Base-by-base conservation (phyloP, 768 basidiomycete genomes). In the Cyclocybe aegerita region DNA sequence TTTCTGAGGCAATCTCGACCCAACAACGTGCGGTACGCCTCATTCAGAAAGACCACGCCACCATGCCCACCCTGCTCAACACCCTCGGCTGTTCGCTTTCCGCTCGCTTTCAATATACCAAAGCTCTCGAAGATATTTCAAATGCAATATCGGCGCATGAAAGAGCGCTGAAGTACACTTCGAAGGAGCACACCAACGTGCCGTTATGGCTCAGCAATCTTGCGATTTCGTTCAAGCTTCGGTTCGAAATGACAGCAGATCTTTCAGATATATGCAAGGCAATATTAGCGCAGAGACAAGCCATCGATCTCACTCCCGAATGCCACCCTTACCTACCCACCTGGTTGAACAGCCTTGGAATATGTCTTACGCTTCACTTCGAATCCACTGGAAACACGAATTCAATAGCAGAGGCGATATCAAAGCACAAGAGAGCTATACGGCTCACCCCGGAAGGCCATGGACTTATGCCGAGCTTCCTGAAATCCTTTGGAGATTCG, bases 161-260 rank as follows among this genome's bases (percentile, higher is more conserved):
- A 15, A 37, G 7, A 37, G 36, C 36, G 36, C 11, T 37, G 11
- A 4, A 11, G 11, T 15, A 4, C 11, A 37, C 36, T 37, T 15
- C 36, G 11, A 37, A 37, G 15, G 36, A 23, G 3, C 23, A 23
- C 5, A 15, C 36, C 36, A 37, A 11, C 36, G 3, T 37, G 36
- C 11, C 36, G 37, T 16, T 39, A 7, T 31, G 30, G 9, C 40
- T 57, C 16, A 42, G 14, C 36, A 39, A 53, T n/a, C 36, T 50
- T 29, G 48, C 44, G 38, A 46, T n/a, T 30, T 34, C 37, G n/a
- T 47, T 40, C 32, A 35, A 9, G n/a, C 29, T 17, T 41, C 50
- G 57, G 5, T 60, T 53, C 39, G 46, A 57, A 33, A 37, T 16
- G 2, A 49, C 44, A 32, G 55, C 55, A 30, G 47, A 58, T 33